Evolutionary conservation across 208 protist genomes (phyloP).

Genomic region (Acanthamoeba divionensis): DNA sequence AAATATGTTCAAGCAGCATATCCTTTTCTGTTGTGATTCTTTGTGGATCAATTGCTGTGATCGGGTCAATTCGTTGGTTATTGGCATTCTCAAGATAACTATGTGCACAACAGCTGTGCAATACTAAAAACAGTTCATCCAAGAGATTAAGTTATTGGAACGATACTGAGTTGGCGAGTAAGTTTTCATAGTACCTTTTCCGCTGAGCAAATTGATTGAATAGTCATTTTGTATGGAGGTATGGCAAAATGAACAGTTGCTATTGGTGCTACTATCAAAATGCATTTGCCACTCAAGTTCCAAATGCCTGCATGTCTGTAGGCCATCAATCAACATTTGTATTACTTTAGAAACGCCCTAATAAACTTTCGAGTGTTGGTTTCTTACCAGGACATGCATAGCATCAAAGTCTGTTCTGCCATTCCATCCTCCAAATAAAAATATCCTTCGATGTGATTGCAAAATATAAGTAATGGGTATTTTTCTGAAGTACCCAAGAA

Average conservation of each 20-base stretch:
- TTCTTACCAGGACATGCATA: background rate
- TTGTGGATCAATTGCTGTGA: too few species aligned
- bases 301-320: slow-evolving; percentile 35
- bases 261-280: background rate
- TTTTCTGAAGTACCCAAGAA: background rate
- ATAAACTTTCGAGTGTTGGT: background rate
- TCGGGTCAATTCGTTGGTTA: too few species aligned
- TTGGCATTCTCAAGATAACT: too few species aligned
- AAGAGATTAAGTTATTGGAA: too few species aligned
- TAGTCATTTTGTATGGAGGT: too few species aligned
- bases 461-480: background rate
- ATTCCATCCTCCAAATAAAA: slow-evolving; percentile 32
- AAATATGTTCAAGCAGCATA: slow-evolving; percentile 37
- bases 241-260: background rate
- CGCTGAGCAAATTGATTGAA: too few species aligned
- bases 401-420: slow-evolving; percentile 9
- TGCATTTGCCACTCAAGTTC: slow-evolving; percentile 15
- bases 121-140: too few species aligned
- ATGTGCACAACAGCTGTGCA: too few species aligned
- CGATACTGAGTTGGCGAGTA: too few species aligned
- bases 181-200: too few species aligned
- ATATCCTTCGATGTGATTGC: background rate
- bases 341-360: background rate
- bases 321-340: background rate
- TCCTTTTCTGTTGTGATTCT: background rate